These are phyloP conservation scores for Cadophora sp. DNA, from an alignment of 2,329 filamentous ascomycete genomes.

Conservation along the genomic window DNA sequence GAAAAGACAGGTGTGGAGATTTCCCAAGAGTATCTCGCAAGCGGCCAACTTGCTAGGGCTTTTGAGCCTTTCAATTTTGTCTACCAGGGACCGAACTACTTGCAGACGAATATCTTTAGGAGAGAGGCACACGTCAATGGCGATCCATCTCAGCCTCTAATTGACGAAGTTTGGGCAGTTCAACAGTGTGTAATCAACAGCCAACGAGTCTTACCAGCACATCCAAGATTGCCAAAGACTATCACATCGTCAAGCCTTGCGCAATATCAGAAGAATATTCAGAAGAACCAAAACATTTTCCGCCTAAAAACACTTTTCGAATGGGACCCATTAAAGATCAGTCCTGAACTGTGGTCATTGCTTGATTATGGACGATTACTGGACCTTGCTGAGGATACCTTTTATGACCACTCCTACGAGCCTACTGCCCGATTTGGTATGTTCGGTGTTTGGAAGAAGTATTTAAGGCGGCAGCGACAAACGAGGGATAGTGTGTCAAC, in stretches of 20 bases:
- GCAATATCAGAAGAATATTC: not conserved
- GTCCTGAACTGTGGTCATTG: conserved; percentile 6
- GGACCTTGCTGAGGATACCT: conserved; percentile 2
- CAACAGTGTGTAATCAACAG: conserved; percentile 49
- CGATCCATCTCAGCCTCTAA: conserved; percentile 53
- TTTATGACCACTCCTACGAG: not conserved
- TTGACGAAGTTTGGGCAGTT: conserved; percentile 51
- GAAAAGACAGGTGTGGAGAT: conserved; percentile 41
- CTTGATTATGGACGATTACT: conserved; percentile 3
- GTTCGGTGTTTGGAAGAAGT: not conserved
- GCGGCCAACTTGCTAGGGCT: conserved; percentile 43
- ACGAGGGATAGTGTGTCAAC: not conserved
- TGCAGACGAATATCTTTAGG: conserved; percentile 53
- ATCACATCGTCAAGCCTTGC: not conserved
- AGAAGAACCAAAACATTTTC: conserved; percentile 1
- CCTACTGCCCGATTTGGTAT: not conserved
- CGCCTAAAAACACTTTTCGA: not conserved
- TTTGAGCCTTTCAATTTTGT: conserved; percentile 53
- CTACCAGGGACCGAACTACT: conserved; percentile 62
- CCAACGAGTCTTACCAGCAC: not conserved
- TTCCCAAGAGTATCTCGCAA: conserved; percentile 48
- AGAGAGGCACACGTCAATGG: conserved; percentile 56
- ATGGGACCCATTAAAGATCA: conserved; percentile 7
- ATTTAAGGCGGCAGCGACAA: not conserved
- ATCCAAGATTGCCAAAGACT: not conserved